Evolutionary conservation across 805 yeast species (phyloP).

Genomic region (Kazachstania martiniae): DNA sequence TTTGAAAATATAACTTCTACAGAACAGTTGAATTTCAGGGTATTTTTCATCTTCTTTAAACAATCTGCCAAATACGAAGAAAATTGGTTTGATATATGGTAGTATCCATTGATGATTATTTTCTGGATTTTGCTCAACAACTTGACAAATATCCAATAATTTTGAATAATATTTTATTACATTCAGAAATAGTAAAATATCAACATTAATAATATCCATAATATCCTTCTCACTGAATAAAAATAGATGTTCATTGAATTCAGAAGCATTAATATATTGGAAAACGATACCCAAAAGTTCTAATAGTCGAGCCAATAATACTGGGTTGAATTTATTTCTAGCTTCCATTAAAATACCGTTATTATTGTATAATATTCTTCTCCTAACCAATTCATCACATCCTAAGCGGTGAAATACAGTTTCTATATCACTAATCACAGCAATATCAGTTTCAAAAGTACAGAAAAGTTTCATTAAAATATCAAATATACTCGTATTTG

Average conservation of each 20-base stretch:
- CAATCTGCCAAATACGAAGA: constrained; percentile 12
- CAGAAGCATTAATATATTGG: constrained; percentile 7
- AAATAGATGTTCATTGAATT: constrained; percentile 14
- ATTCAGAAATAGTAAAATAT: constrained; percentile 18
- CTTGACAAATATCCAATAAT: constrained; percentile 6
- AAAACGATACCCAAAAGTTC: constrained; percentile 12
- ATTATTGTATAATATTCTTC: constrained; percentile 16
- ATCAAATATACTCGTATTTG: constrained; percentile 13
- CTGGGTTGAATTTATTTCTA: constrained; percentile 9
- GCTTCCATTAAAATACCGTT: constrained; percentile 8
- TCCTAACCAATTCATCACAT: constrained; percentile 15
- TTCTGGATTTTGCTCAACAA: neutral
- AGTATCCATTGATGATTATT: constrained; percentile 9
- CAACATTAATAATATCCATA: constrained; percentile 6
- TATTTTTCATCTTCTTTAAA: constrained; percentile 10
- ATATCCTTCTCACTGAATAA: constrained; percentile 10
- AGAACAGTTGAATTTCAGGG: constrained; percentile 14
- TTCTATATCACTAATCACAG: constrained; percentile 19
- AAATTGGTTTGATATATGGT: constrained; percentile 5
- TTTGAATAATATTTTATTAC: constrained; percentile 14
- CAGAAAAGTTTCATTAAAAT: constrained; percentile 15
- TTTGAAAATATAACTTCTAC: constrained; percentile 13
- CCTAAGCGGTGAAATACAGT: constrained; percentile 8
- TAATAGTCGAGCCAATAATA: constrained; percentile 14
- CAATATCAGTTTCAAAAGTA: constrained; percentile 11